Percentiles rank a stretch among this genome's conserved stretches.
phyloP scores from a whole-genome alignment of 2,329 filamentous ascomycete species.

The Xylariaceae sp. region DNA sequence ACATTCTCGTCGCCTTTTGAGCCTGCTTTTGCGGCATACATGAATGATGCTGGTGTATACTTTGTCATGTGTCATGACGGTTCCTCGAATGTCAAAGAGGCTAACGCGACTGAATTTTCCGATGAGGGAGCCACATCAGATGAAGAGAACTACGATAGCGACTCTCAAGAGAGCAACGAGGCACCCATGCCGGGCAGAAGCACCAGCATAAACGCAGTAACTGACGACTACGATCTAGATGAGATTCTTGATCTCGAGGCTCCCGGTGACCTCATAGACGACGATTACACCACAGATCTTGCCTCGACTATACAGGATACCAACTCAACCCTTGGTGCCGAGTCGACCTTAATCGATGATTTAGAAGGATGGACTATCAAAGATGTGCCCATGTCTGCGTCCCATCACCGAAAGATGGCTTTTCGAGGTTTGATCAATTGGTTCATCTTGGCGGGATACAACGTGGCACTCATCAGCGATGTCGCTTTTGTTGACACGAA shows the following conservation, averaged over 20 bases:
- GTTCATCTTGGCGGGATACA: background rate
- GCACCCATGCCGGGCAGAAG: no score
- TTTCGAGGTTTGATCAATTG: background rate
- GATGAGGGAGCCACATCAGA: no score
- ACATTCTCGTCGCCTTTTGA: background rate
- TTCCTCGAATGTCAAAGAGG: no score
- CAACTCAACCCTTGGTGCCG: no score
- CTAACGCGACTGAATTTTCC: no score
- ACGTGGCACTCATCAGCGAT: conserved; percentile 1
- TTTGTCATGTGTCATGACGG: conserved; percentile 1
- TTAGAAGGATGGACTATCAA: background rate
- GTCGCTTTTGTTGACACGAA: background rate
- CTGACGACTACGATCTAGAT: no score
- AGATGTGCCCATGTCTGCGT: background rate
- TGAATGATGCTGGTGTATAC: background rate
- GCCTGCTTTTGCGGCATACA: background rate
- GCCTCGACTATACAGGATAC: no score
- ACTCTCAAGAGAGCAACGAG: no score
- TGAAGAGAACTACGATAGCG: no score
- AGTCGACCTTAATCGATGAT: no score
- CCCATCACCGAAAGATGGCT: background rate
- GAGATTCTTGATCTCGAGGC: no score
- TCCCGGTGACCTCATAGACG: background rate
- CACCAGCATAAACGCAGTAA: no score
- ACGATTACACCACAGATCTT: background rate